phyloP scores from a whole-genome alignment of 495 filamentous ascomycete genomes.

The Penicillium alfredii region DNA sequence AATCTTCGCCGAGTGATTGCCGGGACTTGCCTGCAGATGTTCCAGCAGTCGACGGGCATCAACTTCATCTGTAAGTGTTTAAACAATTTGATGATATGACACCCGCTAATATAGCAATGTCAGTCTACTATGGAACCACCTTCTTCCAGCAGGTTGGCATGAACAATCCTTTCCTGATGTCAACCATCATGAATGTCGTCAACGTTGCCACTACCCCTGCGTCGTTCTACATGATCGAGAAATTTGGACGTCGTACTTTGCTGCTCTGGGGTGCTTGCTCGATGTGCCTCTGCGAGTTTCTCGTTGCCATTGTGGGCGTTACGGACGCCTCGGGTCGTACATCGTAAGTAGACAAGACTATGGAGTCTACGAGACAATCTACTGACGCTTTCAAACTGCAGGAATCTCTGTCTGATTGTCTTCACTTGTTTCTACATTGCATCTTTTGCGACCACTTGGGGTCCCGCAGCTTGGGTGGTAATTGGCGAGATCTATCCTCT shows the following conservation, averaged over 20 bases:
- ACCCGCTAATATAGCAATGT: no score
- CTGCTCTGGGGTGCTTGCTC: conserved; percentile 63
- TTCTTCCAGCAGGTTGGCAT: conserved; percentile 59
- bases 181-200: conserved; percentile 58
- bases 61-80: conserved; percentile 54
- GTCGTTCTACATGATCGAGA: conserved; percentile 69
- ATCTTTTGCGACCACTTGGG: conserved; percentile 77
- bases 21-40: conserved; percentile 64
- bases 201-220: conserved; percentile 62
- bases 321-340: conserved; percentile 30
- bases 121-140: conserved; percentile 61
- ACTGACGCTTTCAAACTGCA: conserved; percentile 1
- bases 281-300: conserved; percentile 56
- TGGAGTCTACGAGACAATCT: background rate
- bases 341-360: conserved; percentile 13
- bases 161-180: conserved; percentile 61
- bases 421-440: conserved; percentile 84
- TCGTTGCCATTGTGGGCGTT: conserved; percentile 53
- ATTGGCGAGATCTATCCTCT: conserved; percentile 80
- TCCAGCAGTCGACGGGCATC: conserved; percentile 73
- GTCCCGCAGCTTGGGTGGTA: conserved; percentile 72
- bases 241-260: conserved; percentile 64
- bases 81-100: no score
- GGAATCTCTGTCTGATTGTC: conserved; percentile 45
- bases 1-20: conserved; percentile 62